phyloP scores from a whole-genome alignment of 2,329 filamentous ascomycete species.

The Xylariaceae sp. region DNA sequence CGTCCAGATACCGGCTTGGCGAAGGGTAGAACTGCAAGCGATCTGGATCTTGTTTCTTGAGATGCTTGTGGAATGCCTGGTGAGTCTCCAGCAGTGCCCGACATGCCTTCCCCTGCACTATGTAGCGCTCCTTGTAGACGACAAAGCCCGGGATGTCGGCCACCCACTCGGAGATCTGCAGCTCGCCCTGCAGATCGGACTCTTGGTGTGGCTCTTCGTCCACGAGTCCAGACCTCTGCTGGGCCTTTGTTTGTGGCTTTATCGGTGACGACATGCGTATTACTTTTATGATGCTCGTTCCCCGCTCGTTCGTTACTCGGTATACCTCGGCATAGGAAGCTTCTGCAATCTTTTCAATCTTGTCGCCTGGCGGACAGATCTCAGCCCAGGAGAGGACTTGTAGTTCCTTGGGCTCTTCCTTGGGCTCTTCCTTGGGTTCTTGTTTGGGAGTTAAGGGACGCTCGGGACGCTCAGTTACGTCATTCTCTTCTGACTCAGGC shows the following conservation, averaged over 20 bases:
- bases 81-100: constrained; percentile 54
- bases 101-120: constrained; percentile 52
- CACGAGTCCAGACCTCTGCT: constrained; percentile 48
- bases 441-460: neutral
- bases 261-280: constrained; percentile 56
- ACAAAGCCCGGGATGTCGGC: constrained; percentile 61
- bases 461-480: neutral
- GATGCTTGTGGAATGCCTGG: constrained; percentile 48
- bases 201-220: constrained; percentile 54
- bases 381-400: constrained; percentile 51
- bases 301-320: constrained; percentile 52
- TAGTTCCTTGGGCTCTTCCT: constrained; percentile 27
- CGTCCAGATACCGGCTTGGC: constrained; percentile 53
- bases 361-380: constrained; percentile 47
- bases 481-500: constrained; percentile 1
- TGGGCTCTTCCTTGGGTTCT: too few relatives aligned
- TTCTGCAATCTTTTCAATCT: constrained; percentile 59
- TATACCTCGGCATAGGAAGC: constrained; percentile 63
- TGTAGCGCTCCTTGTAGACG: constrained; percentile 58
- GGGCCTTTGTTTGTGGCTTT: constrained; percentile 51
- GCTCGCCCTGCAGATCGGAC: constrained; percentile 51
- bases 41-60: constrained; percentile 51
- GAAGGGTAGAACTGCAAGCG: constrained; percentile 57
- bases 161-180: constrained; percentile 58
- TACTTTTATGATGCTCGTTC: constrained; percentile 60